Base-by-base conservation (phyloP, 23 red algal species). In the Gracilaria domingensis region DNA sequence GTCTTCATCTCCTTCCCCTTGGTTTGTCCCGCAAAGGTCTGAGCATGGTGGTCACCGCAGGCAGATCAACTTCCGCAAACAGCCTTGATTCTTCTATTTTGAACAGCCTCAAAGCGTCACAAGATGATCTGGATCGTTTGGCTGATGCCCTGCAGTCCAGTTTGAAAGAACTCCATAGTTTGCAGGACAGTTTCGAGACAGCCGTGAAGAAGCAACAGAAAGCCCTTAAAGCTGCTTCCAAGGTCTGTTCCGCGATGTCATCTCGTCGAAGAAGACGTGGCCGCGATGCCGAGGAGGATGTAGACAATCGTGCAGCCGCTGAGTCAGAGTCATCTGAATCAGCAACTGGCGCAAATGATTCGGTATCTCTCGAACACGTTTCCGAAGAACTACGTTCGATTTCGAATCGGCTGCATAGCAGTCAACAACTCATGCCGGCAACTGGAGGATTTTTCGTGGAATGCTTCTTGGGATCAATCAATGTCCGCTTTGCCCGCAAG, bases 361-460 rank as follows among this genome's bases (percentile, higher is more conserved):
- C 14, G 2, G 30, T 81, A 56, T 29, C 75, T 16, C 77, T 56
- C 11, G 74, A 64, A 29, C 49, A 78, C 0, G 57, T 80, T 38
- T 47, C 58, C 16, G 80, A 56, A 62, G 26, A 53, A 33, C 39
- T 80, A 14, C 23, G 39, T 32, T 34, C 50, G 18, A 30, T 93
- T 33, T 67, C 49, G 23, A 62, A 36, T 47, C 34, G 80, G 8
- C 33, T 83, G 16, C 72, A 59, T 11, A 37, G 42, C 11, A 64
- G 50, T 60, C 91, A 81, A 86, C 79, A 61, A 49, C 76, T 96
- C 48, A 88, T 94, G 93, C 97, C 97, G 28, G 60, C 86, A 8
- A 82, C 88, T 14, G 97, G 97, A 47, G 97, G 97, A 21, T n/a
- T 82, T 44, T 99, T 99, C 83, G 97, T 99, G 30, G 88, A 93